Base-by-base conservation (phyloP, 805 yeast genomes). In the Metschnikowia hibisci region DNA sequence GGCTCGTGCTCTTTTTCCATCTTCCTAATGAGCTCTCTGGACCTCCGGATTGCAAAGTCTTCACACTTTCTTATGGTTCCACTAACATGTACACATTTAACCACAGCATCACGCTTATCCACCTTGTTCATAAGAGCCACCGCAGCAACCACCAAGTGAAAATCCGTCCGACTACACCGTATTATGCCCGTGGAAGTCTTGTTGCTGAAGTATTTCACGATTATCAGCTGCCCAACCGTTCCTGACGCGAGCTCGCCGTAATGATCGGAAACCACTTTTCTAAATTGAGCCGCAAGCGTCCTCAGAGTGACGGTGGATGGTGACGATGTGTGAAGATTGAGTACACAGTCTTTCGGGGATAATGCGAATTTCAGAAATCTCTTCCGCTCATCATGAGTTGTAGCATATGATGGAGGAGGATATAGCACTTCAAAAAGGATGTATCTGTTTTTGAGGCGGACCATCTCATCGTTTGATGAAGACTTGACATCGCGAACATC, bases 41-140 rank as follows among this genome's bases (percentile, higher is more conserved):
- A 69, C 43, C 72, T 61, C 23, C 49, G 48, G 10, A 87, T 79
- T 0, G 89, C 83, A 45, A 71, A 77, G 50, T 80, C 76, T 58
- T 90, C 95, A 50, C 95, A 78, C 57, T 87, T 87, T 58, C 81
- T 82, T 26, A 90, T 89, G 0, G 96, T 88, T 0, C 96, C 98
- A 56, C 95, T 82, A 0, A 87, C 80, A 44, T 83, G 84, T 4
- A 76, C 64, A 23, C 86, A 82, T 42, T 81, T 71, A 12, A 89
- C 61, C 9, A 84, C 73, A 4, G 80, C 76, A 6, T 65, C 63
- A 25, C 57, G 56, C 16, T 74, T 79, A 13, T 73, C 80, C 2
- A 88, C 54, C 23, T 66, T 64, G 31, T 69, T 69, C 9, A 83
- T 76, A 37, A 81, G 60, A 1, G 80, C 66, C 47, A 91, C 60